phyloP scores from a whole-genome alignment of 208 protist species.

The Wallacemonas rigidus region DNA sequence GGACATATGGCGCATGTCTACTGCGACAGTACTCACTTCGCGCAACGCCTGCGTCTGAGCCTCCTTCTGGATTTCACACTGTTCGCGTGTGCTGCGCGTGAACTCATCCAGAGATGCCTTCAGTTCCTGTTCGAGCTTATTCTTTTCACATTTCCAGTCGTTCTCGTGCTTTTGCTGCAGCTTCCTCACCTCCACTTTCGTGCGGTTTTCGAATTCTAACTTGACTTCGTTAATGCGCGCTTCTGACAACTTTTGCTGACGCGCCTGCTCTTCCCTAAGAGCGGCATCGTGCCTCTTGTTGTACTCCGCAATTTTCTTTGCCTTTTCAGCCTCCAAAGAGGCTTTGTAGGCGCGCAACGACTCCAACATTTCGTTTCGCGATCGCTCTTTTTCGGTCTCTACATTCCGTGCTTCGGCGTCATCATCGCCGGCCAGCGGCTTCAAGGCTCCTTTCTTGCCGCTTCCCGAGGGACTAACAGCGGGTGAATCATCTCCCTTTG shows the following conservation, averaged over 20 bases:
- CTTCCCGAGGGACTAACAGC: neutral
- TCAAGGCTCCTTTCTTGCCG: neutral
- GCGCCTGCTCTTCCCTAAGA: conserved; percentile 10
- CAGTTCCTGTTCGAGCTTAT: conserved; percentile 38
- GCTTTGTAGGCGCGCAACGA: conserved; percentile 32
- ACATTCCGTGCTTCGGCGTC: neutral
- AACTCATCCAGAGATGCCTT: conserved; percentile 40
- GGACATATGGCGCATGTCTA: neutral
- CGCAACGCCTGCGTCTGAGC: conserved; percentile 32
- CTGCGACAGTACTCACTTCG: conserved; percentile 19
- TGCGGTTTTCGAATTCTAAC: conserved; percentile 22
- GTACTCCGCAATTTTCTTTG: conserved; percentile 20
- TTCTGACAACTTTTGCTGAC: conserved; percentile 12
- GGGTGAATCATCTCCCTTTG: conserved; percentile 10
- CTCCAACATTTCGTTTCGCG: conserved; percentile 23
- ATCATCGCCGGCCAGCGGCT: neutral
- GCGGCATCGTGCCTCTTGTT: conserved; percentile 8
- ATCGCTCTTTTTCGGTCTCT: conserved; percentile 19
- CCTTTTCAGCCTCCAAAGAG: conserved; percentile 19
- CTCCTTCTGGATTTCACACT: conserved; percentile 40
- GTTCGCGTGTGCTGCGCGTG: conserved; percentile 32
- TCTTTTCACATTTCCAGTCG: conserved; percentile 40
- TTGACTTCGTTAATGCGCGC: conserved; percentile 19
- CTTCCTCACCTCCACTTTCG: conserved; percentile 21
- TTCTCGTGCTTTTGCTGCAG: conserved; percentile 30